Conservation (phyloP, 208 protist genomes). For the Tritrichomonas foetus region DNA sequence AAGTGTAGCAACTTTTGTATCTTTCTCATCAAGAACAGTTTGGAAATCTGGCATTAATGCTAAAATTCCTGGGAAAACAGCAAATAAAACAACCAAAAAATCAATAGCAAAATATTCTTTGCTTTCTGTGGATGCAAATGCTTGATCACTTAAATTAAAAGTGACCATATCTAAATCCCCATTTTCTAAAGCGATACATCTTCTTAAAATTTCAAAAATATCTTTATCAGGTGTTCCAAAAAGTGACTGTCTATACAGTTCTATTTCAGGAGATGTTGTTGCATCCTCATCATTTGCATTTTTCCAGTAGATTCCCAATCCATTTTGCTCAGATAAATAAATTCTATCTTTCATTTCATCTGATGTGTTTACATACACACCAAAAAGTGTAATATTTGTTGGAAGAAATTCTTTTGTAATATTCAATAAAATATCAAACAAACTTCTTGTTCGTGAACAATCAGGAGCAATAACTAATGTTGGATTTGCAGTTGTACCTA, state of each 20-base stretch:
- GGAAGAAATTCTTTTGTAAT: neutral
- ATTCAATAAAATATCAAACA: neutral
- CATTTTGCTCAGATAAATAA: neutral
- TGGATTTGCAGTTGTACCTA: neutral
- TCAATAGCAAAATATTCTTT: neutral
- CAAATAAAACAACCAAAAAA: neutral
- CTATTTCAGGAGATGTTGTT: neutral
- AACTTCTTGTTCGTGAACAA: neutral
- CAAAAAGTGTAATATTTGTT: neutral
- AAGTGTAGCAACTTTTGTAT: neutral
- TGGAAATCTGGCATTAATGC: slow-evolving; percentile 8
- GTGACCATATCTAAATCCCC: neutral
- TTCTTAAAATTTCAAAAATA: neutral
- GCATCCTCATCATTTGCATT: neutral
- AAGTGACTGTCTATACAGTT: neutral
- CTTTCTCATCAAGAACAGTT: neutral
- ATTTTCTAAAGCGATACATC: neutral
- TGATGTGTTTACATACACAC: neutral
- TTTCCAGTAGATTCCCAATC: neutral
- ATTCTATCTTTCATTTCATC: neutral
- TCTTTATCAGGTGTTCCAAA: neutral
- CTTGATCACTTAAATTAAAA: neutral
- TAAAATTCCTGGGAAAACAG: neutral
- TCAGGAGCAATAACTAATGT: neutral
- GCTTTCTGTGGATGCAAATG: neutral